Conservation (phyloP, 257 asterid genomes). For the Rehmannia glutinosa region DNA sequence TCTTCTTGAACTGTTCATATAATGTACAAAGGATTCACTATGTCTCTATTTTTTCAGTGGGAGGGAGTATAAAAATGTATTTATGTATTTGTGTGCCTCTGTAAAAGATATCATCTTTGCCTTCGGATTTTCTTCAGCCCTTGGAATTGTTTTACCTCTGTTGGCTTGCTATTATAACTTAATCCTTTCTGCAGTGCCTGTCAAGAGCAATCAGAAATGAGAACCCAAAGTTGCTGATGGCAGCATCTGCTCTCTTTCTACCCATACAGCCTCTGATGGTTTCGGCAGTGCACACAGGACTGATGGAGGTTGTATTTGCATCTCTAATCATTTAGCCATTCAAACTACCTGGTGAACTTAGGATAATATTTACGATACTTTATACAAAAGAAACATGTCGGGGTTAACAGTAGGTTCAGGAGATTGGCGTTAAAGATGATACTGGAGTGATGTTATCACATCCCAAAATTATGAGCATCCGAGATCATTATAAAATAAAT, state of each 20-base stretch:
- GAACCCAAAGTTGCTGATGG: conserved; percentile 87
- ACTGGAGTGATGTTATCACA: too few relatives aligned
- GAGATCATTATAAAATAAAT: too few relatives aligned
- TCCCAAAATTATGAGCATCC: too few relatives aligned
- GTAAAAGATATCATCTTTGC: too few relatives aligned
- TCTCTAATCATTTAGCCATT: not conserved
- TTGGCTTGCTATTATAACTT: not conserved
- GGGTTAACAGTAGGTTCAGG: too few relatives aligned
- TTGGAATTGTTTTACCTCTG: not conserved
- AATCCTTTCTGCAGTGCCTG: conserved; percentile 56
- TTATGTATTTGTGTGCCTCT: too few relatives aligned
- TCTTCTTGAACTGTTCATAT: not conserved
- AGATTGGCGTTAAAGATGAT: too few relatives aligned
- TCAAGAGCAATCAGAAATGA: conserved; percentile 81
- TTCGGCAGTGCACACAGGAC: conserved; percentile 91
- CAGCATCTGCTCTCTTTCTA: conserved; percentile 70
- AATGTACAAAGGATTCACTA: not conserved
- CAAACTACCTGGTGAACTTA: not conserved
- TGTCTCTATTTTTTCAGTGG: not conserved
- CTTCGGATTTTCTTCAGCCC: not conserved
- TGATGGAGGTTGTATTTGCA: conserved; percentile 73
- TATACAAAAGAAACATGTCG: too few relatives aligned
- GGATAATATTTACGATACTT: not conserved
- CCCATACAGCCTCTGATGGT: conserved; percentile 95
- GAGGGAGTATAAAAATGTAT: not conserved